Base-by-base conservation (phyloP, 2,329 filamentous ascomycete genomes). In the Alternaria arbusti region DNA sequence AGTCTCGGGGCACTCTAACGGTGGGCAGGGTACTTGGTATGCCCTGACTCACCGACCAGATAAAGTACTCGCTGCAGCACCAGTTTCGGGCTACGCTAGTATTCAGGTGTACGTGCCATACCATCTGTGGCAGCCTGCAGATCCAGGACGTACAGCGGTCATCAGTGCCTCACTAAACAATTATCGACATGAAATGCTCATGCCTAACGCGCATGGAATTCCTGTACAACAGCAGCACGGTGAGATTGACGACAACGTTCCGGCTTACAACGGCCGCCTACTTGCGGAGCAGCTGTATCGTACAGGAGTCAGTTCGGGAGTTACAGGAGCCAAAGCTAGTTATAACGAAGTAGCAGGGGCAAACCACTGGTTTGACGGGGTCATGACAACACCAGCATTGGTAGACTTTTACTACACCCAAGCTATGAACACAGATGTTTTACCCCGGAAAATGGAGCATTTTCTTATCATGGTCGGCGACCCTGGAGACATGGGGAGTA, bases 41-140 rank as follows among this genome's bases (percentile, higher is more conserved):
- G 77, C 82, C 17, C 71, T 87, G 23, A 85, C 86, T 1, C 86
- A 89, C 74, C 79, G 81, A 23, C 87, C 86, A 15, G 86, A 88
- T 70, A 86, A 84, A 50, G 76, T 88, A 36, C 79, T 88, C 40
- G 86, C 85, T 20, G 86, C 85, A 20, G 84, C 84, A 12, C 84
- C 86, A n/a, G 78, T 88, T 9, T 88, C 86, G 3, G 86, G 86
- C 20, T 89, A 89, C 72, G 80, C 84, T 1, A 87, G 85, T 2
- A 88, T 88, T 58, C 85, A 88, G 64, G 83, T 84, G 61, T 89
- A 89, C 69, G 86, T 88, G 3, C 83, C 87, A 22, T 88, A 86
- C 65, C 79, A 82, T 36, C 78, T 88, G 64, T 89, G 86, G 86
- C 82, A 81, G 32, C 81, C 84, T 52, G 79, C 82, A n/a, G 84